phyloP scores from a whole-genome alignment of 768 basidiomycete genomes.

The Tulasnella sp. region DNA sequence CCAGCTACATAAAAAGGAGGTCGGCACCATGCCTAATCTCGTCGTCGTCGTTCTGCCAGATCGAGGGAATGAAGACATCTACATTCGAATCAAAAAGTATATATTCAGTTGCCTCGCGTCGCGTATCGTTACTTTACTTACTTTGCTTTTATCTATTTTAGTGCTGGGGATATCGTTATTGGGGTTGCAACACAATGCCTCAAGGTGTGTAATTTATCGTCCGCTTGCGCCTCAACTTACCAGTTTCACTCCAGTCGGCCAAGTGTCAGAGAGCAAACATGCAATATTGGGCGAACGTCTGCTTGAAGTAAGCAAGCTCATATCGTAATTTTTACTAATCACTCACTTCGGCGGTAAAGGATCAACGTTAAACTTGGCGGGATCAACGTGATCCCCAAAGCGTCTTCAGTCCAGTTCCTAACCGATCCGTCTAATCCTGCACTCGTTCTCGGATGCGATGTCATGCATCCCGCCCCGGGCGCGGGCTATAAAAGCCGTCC shows the following conservation, averaged over 20 bases:
- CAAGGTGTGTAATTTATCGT: slow-evolving; percentile 28
- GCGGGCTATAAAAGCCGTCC: slow-evolving; percentile 51
- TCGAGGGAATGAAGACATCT: slow-evolving; percentile 56
- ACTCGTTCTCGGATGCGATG: slow-evolving; percentile 52
- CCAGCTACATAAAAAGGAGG: slow-evolving; percentile 33
- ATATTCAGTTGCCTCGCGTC: slow-evolving; percentile 22
- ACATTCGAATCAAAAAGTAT: slow-evolving; percentile 69
- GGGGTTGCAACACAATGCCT: slow-evolving; percentile 76
- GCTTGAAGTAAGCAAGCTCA: slow-evolving; percentile 50
- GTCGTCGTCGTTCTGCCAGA: slow-evolving; percentile 65
- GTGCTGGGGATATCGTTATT: slow-evolving; percentile 62
- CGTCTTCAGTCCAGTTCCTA: slow-evolving; percentile 50
- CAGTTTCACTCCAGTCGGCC: background rate
- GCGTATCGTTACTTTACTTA: background rate
- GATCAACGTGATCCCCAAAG: slow-evolving; percentile 68
- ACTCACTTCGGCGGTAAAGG: slow-evolving; percentile 9
- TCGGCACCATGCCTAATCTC: slow-evolving; percentile 39
- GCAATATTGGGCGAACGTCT: slow-evolving; percentile 71
- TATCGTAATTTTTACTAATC: background rate
- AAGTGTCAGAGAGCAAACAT: slow-evolving; percentile 34
- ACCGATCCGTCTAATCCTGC: slow-evolving; percentile 65
- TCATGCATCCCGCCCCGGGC: slow-evolving; percentile 60
- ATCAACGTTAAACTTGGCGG: slow-evolving; percentile 80
- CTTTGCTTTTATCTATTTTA: slow-evolving; percentile 23
- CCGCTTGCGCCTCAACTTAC: background rate